These are phyloP conservation scores for Aureobasidium pullulans DNA, from an alignment of 2,329 filamentous ascomycete species.

Conservation along the genomic window DNA sequence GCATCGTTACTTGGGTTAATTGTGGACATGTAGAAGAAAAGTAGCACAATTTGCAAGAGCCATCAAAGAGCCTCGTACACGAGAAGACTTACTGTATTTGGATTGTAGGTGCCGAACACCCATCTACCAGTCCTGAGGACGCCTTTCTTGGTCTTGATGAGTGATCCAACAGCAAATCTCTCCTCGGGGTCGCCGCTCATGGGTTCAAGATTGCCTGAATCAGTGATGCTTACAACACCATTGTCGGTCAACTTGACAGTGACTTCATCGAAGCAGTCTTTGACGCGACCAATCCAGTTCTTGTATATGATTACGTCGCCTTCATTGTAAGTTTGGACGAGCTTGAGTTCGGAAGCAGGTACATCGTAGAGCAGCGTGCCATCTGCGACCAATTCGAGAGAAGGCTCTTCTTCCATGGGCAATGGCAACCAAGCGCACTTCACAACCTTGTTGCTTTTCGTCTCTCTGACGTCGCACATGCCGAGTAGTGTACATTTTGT, in stretches of 20 bases:
- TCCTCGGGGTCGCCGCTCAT: constrained; percentile 18
- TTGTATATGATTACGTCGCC: constrained; percentile 48
- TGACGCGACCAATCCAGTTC: constrained; percentile 50
- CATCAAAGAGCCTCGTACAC: neutral
- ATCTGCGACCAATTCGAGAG: neutral
- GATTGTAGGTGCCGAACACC: constrained; percentile 45
- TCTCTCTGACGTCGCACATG: constrained; percentile 22
- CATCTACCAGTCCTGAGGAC: constrained; percentile 46
- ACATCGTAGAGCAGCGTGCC: constrained; percentile 20
- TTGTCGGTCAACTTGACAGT: constrained; percentile 46
- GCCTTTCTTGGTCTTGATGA: constrained; percentile 44
- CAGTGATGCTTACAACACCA: constrained; percentile 46
- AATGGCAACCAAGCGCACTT: constrained; percentile 13
- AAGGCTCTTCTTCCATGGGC: constrained; percentile 13
- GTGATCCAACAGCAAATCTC: constrained; percentile 40
- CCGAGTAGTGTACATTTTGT: constrained; percentile 38
- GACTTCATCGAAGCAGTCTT: constrained; percentile 43
- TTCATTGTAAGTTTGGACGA: constrained; percentile 34
- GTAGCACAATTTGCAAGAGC: neutral
- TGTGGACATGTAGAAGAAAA: neutral
- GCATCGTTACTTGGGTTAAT: neutral
- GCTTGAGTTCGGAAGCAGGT: constrained; percentile 25
- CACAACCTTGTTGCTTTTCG: constrained; percentile 6
- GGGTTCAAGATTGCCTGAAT: constrained; percentile 32
- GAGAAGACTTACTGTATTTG: constrained; percentile 30